phyloP scores from a whole-genome alignment of 192 early-diverging fungal genomes.

The Pecoramyces ruminantium region DNA sequence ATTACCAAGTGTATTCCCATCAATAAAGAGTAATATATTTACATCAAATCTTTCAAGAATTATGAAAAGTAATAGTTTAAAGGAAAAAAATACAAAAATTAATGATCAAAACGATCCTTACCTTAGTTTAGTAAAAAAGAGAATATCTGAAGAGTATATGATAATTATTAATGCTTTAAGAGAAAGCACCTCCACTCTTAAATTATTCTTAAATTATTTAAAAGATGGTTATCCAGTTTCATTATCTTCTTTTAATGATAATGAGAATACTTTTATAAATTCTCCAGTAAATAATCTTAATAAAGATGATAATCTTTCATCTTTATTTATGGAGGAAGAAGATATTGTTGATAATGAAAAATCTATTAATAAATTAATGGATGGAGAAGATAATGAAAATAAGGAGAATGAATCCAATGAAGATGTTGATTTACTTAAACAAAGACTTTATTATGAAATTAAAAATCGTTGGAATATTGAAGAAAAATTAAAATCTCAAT shows the following conservation, averaged over 20 bases:
- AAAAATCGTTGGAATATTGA: neutral
- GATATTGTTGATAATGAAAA: neutral
- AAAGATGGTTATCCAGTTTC: neutral
- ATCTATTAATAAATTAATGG: too few relatives aligned
- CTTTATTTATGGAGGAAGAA: neutral
- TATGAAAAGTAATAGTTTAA: neutral
- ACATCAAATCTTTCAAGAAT: neutral
- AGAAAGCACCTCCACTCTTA: neutral
- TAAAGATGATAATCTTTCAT: too few relatives aligned
- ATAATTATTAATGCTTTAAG: neutral
- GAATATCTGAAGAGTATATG: neutral
- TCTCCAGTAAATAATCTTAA: too few relatives aligned
- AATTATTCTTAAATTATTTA: neutral
- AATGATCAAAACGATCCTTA: neutral
- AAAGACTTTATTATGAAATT: neutral
- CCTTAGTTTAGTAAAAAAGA: neutral
- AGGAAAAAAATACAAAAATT: neutral
- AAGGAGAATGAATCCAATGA: neutral
- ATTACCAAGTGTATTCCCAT: neutral
- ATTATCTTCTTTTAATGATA: too few relatives aligned
- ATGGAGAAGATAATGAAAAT: neutral
- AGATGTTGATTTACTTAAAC: neutral
- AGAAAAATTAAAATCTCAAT: neutral
- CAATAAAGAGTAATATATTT: neutral
- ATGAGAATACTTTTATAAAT: too few relatives aligned